These are phyloP conservation scores for Cyanidiococcus yangmingshanensis DNA, from an alignment of 23 red algal genomes.

Conservation along the genomic window DNA sequence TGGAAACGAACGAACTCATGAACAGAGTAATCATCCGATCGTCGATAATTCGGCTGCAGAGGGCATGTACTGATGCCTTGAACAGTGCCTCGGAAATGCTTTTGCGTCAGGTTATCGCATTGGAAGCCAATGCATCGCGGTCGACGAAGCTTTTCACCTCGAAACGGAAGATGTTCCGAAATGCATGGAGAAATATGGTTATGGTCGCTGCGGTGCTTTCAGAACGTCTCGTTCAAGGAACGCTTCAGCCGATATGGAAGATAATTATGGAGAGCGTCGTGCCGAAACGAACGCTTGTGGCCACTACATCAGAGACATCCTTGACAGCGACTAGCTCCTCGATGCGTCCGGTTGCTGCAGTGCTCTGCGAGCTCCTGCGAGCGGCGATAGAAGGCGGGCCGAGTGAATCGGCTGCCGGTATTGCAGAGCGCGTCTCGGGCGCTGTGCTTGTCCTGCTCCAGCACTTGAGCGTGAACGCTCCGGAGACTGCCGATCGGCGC, in stretches of 20 bases:
- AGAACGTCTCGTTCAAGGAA: not conserved
- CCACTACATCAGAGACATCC: not conserved
- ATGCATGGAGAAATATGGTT: not conserved
- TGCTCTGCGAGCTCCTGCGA: not conserved
- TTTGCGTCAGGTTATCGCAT: not conserved
- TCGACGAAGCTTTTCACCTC: not conserved
- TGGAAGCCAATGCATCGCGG: not conserved
- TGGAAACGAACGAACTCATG: too few species aligned
- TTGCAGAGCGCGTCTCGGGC: not conserved
- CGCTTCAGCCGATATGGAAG: not conserved
- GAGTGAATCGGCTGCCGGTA: not conserved
- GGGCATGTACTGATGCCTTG: not conserved
- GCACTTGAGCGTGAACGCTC: not conserved
- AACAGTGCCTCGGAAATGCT: not conserved
- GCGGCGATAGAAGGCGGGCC: not conserved
- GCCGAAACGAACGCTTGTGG: not conserved
- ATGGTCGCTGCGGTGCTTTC: not conserved
- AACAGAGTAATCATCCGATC: too few species aligned
- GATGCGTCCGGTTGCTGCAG: not conserved
- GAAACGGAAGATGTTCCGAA: not conserved
- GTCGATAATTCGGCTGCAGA: not conserved
- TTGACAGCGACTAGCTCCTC: not conserved
- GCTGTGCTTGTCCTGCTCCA: not conserved
- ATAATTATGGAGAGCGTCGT: not conserved
- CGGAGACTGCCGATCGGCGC: constrained; percentile 1